Evolutionary conservation across 177 flowering plant species (phyloP).

Genomic region (Vitis hybrid): DNA sequence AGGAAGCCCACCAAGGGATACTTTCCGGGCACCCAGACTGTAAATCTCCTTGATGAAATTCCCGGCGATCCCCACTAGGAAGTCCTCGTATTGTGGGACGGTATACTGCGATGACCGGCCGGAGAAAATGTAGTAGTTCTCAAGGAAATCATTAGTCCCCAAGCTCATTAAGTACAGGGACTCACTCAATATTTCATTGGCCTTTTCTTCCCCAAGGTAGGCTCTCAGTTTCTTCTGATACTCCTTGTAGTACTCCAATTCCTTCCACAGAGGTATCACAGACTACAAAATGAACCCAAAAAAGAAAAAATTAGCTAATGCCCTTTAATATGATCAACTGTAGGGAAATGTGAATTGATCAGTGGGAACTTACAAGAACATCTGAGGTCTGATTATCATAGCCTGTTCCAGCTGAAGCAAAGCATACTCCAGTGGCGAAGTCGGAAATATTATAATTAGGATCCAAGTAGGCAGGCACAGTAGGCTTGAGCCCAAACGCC

Average conservation of each 20-base stretch:
- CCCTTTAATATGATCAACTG: not conserved
- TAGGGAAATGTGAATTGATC: not conserved
- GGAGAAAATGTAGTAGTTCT: conserved; percentile 38
- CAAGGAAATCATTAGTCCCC: conserved; percentile 51
- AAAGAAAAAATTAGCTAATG: too few relatives aligned
- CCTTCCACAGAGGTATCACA: conserved; percentile 46
- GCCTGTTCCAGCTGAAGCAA: conserved; percentile 54
- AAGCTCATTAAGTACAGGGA: conserved; percentile 41
- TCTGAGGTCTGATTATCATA: conserved; percentile 43
- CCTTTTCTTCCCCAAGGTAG: conserved; percentile 30
- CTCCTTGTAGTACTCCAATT: conserved; percentile 41
- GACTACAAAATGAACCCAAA: conserved; percentile 18
- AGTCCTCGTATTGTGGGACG: conserved; percentile 27
- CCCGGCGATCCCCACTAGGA: conserved; percentile 23
- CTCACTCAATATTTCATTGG: conserved; percentile 21
- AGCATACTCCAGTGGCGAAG: conserved; percentile 46
- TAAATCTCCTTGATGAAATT: conserved; percentile 28
- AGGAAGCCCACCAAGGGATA: conserved; percentile 38
- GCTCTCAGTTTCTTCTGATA: conserved; percentile 33
- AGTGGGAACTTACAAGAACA: conserved; percentile 30
- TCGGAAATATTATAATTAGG: conserved; percentile 33
- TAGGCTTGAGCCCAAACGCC: conserved; percentile 37
- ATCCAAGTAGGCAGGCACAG: conserved; percentile 43
- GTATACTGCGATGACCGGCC: conserved; percentile 22
- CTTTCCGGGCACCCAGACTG: conserved; percentile 34